phyloP scores from a whole-genome alignment of 106 monocot species.

The Narthecium ossifragum region DNA sequence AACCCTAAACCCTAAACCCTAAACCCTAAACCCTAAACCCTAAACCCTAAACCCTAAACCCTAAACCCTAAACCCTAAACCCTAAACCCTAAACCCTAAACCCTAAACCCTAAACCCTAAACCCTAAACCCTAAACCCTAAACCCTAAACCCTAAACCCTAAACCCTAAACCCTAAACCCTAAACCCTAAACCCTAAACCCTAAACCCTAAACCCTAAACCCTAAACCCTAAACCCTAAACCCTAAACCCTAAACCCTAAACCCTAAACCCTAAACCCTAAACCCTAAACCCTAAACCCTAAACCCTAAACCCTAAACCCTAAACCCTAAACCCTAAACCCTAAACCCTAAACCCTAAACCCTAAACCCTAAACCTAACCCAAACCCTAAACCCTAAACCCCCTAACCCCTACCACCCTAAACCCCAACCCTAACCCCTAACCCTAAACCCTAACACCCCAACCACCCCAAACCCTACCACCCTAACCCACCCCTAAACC shows the following conservation, averaged over 20 bases:
- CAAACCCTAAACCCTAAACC: too few species aligned
- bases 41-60: slow-evolving; percentile 9
- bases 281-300: slow-evolving; percentile 6
- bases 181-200: slow-evolving; percentile 23
- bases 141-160: slow-evolving; percentile 17
- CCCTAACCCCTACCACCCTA: too few species aligned
- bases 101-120: slow-evolving; percentile 18
- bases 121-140: slow-evolving; percentile 10
- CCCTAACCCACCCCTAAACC: too few species aligned
- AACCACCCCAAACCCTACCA: too few species aligned
- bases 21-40: background rate
- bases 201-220: slow-evolving; percentile 20
- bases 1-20: slow-evolving; percentile 2
- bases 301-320: slow-evolving; percentile 20
- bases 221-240: slow-evolving; percentile 6
- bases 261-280: slow-evolving; percentile 13
- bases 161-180: slow-evolving; percentile 25
- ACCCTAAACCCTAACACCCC: too few species aligned
- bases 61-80: slow-evolving; percentile 6
- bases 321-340: slow-evolving; percentile 23
- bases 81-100: slow-evolving; percentile 12
- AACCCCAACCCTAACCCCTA: too few species aligned
- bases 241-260: slow-evolving; percentile 21
- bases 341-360: slow-evolving; percentile 13
- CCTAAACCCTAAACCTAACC: slow-evolving; percentile 17